Base-by-base conservation (phyloP, 2,329 filamentous ascomycete genomes). In the Penicillium brevicompactum region DNA sequence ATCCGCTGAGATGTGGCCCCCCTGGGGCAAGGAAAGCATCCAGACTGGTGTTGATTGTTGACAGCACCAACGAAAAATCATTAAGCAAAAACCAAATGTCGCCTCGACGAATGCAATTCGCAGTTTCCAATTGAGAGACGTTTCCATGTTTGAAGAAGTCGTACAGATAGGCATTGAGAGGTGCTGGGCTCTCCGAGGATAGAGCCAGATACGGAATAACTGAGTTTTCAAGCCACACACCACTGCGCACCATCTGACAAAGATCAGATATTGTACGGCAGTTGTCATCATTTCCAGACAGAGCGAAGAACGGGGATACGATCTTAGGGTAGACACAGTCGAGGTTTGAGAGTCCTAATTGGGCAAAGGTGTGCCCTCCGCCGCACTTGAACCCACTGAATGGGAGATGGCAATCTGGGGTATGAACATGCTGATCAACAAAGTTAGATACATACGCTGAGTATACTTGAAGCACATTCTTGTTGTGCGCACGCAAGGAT, bases 101-200 rank as follows among this genome's bases (percentile, higher is more conserved):
- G 4, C 84, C 82, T 1, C 76, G 74, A 43, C 83, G 84, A 66
- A 93, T 86, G 2, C 81, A 79, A 67, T 93, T 92, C 30, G 85
- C 87, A 0, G 71, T 74, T 11, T 83, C 82, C 2, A 92, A 74
- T 0, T 84, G 81, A 1, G 78, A 68, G 21, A 86, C 69, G 65
- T 87, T 84, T 3, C 88, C 89, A 63, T 92, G 86, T 70, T 85
- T 89, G 79, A 84, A 92, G 72, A 92, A 93, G 70, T 92, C 88
- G 56, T 87, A 85, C 0, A 92, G 74, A 51, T 73, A 76, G 0
- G 73, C 73, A 49, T 77, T 76, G 13, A 76, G 18, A 18, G 18
- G 18, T 18, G 18, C 18, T 18, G 18, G 18, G 18, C 18, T 58
- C 56, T 85, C 75, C 0, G 84, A 83, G 61, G 82, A 82, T 10